Evolutionary conservation across 2,329 filamentous ascomycete genomes (phyloP).

Genomic region (Xylariales sp.): DNA sequence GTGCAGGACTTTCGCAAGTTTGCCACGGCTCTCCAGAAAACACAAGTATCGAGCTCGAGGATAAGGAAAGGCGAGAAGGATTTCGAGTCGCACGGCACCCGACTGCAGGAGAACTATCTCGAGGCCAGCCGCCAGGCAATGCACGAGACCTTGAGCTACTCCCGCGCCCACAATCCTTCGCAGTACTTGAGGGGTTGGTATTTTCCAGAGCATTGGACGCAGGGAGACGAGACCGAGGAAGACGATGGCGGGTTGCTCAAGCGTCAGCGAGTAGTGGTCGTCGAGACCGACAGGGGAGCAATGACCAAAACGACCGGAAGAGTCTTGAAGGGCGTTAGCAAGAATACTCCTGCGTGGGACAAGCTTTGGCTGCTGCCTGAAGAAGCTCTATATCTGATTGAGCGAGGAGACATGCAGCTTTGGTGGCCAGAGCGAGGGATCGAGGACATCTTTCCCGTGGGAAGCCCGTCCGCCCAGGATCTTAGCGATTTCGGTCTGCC

Average conservation of each 20-base stretch:
- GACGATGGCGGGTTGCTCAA: conserved; percentile 29
- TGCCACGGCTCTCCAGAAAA: conserved; percentile 39
- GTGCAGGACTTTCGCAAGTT: conserved; percentile 75
- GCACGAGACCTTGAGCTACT: conserved; percentile 78
- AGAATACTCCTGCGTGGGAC: conserved; percentile 51
- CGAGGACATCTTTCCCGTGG: conserved; percentile 40
- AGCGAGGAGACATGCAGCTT: conserved; percentile 81
- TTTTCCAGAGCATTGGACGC: conserved; percentile 58
- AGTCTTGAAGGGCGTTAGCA: conserved; percentile 47
- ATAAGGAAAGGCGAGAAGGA: conserved; percentile 95
- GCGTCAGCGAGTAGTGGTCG: conserved; percentile 54
- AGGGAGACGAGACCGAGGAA: conserved; percentile 13
- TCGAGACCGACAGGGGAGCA: conserved; percentile 66
- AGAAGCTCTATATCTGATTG: conserved; percentile 84
- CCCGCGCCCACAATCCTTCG: conserved; percentile 67
- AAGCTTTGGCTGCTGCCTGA: conserved; percentile 84
- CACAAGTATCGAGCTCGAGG: conserved; percentile 52
- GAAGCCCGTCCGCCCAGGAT: conserved; percentile 16
- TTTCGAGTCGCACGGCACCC: conserved; percentile 89
- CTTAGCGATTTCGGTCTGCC: conserved; percentile 55
- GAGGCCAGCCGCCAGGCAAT: conserved; percentile 81
- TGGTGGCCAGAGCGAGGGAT: conserved; percentile 68
- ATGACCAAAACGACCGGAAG: conserved; percentile 74
- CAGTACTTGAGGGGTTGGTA: conserved; percentile 68
- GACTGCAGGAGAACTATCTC: conserved; percentile 71